A percentile compares a stretch with the other conserved stretches of the same genome.
Evolutionary conservation across 2,329 filamentous ascomycete species (phyloP).

Genomic region (Exserohilum turcica): DNA sequence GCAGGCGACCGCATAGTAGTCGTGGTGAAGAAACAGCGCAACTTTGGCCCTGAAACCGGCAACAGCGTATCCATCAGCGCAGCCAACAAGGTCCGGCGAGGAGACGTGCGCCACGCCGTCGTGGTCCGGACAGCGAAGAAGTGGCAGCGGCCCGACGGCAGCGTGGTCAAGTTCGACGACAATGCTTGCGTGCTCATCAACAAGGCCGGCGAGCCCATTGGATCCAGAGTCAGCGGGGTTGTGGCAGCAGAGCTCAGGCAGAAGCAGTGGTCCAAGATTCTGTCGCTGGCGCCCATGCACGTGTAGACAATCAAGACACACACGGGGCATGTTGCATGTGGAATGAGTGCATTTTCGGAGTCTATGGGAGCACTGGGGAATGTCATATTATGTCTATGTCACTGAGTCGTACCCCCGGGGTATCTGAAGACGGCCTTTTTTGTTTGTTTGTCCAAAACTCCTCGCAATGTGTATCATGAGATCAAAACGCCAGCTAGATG

Average conservation of each 20-base stretch:
- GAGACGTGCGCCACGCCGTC: conserved; percentile 94
- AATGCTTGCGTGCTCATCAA: conserved; percentile 98
- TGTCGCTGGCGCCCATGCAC: conserved; percentile 89
- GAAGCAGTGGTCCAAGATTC: conserved; percentile 97
- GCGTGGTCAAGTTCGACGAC: conserved; percentile 91
- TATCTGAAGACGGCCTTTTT: conserved; percentile 37
- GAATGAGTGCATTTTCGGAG: conserved; percentile 11
- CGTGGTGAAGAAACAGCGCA: conserved; percentile 94
- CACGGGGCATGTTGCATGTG: neutral
- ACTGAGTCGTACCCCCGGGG: conserved; percentile 43
- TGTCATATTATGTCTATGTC: conserved; percentile 37
- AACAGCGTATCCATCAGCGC: conserved; percentile 73
- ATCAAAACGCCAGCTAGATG: conserved; percentile 44
- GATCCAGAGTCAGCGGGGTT: conserved; percentile 74
- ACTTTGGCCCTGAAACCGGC: conserved; percentile 71
- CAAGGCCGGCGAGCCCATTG: conserved; percentile 94
- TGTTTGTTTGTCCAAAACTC: conserved; percentile 35
- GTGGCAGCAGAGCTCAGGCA: conserved; percentile 87
- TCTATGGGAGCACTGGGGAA: conserved; percentile 12
- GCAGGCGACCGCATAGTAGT: conserved; percentile 94
- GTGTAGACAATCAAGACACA: conserved; percentile 54
- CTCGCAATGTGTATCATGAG: conserved; percentile 29
- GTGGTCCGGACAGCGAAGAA: conserved; percentile 91
- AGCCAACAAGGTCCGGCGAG: conserved; percentile 92
- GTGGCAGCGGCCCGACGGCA: conserved; percentile 84